phyloP scores from a whole-genome alignment of 345 rosid species.

The Pseudoturritis turrita region DNA sequence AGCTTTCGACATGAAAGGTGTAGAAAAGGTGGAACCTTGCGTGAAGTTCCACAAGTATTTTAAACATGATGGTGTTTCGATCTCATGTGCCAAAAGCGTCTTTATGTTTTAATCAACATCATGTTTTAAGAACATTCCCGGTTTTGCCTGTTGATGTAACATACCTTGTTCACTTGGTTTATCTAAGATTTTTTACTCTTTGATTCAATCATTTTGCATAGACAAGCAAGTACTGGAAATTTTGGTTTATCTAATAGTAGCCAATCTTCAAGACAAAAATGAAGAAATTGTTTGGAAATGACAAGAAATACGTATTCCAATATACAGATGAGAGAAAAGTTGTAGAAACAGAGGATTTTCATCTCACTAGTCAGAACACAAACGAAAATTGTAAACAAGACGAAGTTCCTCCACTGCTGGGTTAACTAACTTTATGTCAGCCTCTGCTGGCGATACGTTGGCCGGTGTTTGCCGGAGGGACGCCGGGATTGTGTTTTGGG shows the following conservation, averaged over 20 bases:
- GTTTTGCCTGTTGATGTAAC: background rate
- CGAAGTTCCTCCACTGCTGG: background rate
- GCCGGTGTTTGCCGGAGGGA: slow-evolving; percentile 23
- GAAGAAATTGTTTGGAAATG: background rate
- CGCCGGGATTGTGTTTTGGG: slow-evolving; percentile 30
- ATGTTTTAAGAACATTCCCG: background rate
- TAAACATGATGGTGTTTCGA: background rate
- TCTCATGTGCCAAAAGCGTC: background rate
- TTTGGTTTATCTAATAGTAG: background rate
- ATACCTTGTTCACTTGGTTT: background rate
- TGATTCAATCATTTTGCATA: background rate
- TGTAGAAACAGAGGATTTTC: background rate
- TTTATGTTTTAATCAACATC: background rate
- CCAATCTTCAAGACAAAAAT: background rate
- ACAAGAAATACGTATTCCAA: background rate
- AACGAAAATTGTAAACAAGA: background rate
- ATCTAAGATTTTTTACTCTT: background rate
- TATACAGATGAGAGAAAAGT: slow-evolving; percentile 5
- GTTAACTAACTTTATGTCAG: background rate
- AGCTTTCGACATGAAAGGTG: background rate
- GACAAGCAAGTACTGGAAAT: background rate
- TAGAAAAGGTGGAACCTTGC: background rate
- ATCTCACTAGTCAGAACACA: too few relatives aligned
- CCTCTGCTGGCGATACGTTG: slow-evolving; percentile 9
- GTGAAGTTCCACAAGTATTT: background rate